Evolutionary conservation across 2,329 filamentous ascomycete species (phyloP).

Genomic region (Tolypocladium amazonense): DNA sequence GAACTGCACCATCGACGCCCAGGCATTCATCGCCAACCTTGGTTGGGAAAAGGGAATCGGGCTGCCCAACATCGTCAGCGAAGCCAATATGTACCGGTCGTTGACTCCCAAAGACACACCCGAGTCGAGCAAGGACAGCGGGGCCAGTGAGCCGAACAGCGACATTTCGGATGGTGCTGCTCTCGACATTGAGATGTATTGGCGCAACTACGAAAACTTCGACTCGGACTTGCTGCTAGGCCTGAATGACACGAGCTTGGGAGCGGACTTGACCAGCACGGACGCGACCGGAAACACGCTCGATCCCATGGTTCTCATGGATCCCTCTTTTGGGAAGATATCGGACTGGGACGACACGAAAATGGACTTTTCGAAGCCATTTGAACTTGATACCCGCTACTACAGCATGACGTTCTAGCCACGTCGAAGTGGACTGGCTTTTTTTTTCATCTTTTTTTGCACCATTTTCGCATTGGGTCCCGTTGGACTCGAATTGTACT

Average conservation of each 20-base stretch:
- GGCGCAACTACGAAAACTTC: constrained; percentile 38
- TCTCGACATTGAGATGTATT: constrained; percentile 43
- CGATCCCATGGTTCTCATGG: constrained; percentile 18
- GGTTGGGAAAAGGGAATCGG: constrained; percentile 19
- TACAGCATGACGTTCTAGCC: constrained; percentile 20
- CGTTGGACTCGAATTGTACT: neutral
- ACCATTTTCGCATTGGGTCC: neutral
- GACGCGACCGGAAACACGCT: constrained; percentile 6
- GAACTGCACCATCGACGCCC: constrained; percentile 39
- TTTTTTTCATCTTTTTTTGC: neutral
- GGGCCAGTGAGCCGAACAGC: constrained; percentile 49
- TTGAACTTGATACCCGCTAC: constrained; percentile 35
- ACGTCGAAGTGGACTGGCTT: constrained; percentile 4
- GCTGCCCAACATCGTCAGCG: constrained; percentile 35
- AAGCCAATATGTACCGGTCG: constrained; percentile 42
- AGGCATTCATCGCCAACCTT: constrained; percentile 23
- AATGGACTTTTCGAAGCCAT: constrained; percentile 40
- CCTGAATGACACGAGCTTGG: constrained; percentile 23
- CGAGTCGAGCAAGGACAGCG: constrained; percentile 51
- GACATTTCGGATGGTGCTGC: constrained; percentile 46
- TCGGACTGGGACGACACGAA: constrained; percentile 40
- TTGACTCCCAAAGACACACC: constrained; percentile 54
- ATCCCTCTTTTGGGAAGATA: constrained; percentile 10
- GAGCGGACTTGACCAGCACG: constrained; percentile 14
- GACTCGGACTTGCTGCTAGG: constrained; percentile 33